These are phyloP conservation scores for Lasiodiplodia citricola DNA, from an alignment of 2,329 filamentous ascomycete species.

Conservation along the genomic window DNA sequence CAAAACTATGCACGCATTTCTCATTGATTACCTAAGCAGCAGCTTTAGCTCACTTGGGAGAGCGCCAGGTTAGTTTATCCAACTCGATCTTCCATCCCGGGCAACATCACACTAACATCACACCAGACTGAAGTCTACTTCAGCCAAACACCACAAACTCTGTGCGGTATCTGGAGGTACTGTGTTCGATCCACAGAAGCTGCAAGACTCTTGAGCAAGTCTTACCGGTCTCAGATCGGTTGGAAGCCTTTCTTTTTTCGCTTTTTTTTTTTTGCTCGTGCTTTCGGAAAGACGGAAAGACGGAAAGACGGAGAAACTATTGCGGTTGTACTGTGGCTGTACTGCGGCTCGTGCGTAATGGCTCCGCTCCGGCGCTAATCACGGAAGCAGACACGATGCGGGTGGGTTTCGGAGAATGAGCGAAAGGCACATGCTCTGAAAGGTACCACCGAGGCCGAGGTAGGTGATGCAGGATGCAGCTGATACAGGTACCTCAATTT, in stretches of 20 bases:
- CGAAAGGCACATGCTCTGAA: no score
- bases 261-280: background rate
- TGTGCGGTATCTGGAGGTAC: constrained; percentile 45
- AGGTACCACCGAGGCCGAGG: no score
- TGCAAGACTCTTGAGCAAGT: constrained; percentile 27
- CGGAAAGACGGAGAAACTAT: background rate
- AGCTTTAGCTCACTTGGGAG: constrained; percentile 20
- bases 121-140: constrained; percentile 44
- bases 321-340: background rate
- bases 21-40: background rate
- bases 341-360: background rate
- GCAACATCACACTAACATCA: background rate
- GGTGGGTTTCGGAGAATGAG: no score
- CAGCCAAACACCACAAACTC: constrained; percentile 29
- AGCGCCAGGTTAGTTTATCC: background rate
- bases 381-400: background rate
- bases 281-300: no score
- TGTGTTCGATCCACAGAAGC: constrained; percentile 47
- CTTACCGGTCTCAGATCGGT: constrained; percentile 1
- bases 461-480: no score
- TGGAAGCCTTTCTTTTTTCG: background rate
- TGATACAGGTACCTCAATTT: no score
- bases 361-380: background rate
- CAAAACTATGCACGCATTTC: accelerated
- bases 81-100: background rate